These are phyloP conservation scores for Monilinia polystroma DNA, from an alignment of 2,329 filamentous ascomycete species.

Conservation along the genomic window DNA sequence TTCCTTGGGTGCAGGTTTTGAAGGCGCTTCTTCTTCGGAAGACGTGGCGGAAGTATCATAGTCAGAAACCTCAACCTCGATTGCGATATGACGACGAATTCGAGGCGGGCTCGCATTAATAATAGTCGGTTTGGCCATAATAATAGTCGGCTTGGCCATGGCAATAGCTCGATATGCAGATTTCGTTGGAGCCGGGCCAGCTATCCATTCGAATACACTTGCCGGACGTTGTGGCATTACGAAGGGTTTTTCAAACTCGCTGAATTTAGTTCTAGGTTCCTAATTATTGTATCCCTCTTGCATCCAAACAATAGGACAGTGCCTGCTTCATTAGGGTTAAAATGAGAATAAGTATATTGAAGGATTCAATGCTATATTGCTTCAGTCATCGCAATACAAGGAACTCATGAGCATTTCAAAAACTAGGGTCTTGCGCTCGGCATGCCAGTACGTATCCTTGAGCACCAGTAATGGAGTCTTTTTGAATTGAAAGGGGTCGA, in stretches of 20 bases:
- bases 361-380: neutral
- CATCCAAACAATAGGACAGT: neutral
- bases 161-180: conserved; percentile 8
- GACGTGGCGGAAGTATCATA: neutral
- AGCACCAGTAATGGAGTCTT: neutral
- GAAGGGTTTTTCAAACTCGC: neutral
- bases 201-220: conserved; percentile 13
- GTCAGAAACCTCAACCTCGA: conserved; percentile 17
- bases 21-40: conserved; percentile 1
- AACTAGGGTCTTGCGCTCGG: neutral
- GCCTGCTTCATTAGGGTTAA: neutral
- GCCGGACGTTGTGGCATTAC: conserved; percentile 16
- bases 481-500: too few species aligned
- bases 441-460: neutral
- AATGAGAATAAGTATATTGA: neutral
- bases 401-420: neutral
- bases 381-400: neutral
- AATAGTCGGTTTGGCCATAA: neutral
- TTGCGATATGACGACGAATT: neutral
- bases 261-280: neutral
- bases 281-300: neutral
- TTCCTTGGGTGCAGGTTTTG: neutral
- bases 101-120: neutral
- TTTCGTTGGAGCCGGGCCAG: conserved; percentile 6
- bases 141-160: neutral